A percentile compares a stretch with the other conserved stretches of the same genome.
Evolutionary conservation across 2,329 filamentous ascomycete genomes (phyloP).

Genomic region (Dryadomyces quercus-mongolicae): DNA sequence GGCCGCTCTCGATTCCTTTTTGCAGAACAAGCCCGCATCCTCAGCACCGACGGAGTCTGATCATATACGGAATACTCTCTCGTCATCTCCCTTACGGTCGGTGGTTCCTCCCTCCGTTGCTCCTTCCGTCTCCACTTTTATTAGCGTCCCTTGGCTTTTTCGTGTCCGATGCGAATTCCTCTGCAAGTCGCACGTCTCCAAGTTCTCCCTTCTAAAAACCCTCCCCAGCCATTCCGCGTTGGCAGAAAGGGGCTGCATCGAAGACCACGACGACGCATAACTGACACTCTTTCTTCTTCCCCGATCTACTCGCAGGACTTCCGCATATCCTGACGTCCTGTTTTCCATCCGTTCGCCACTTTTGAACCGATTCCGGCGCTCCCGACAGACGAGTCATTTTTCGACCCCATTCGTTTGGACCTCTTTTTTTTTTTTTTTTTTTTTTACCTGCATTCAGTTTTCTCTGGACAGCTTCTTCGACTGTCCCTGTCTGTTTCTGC

Average conservation of each 20-base stretch:
- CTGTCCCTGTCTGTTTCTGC: not conserved
- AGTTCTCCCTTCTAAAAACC: slow-evolving; percentile 1
- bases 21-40: not conserved
- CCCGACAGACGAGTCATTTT: slow-evolving; percentile 1
- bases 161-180: slow-evolving; percentile 3
- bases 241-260: slow-evolving; percentile 1
- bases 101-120: not conserved
- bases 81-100: not conserved
- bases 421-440: not conserved
- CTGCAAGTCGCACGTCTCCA: not conserved
- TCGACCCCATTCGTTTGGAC: not conserved
- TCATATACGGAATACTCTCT: too few species aligned
- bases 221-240: slow-evolving; percentile 3
- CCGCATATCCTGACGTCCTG: not conserved
- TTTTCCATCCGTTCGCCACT: not conserved
- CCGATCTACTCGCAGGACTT: not conserved
- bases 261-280: not conserved
- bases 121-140: not conserved
- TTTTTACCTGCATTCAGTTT: not conserved
- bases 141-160: not conserved
- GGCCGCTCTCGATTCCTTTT: not conserved
- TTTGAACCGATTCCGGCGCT: not conserved
- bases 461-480: not conserved
- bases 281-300: not conserved
- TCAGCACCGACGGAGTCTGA: too few species aligned